Evolutionary conservation across 208 protist genomes (phyloP).

Genomic region (Trichomonas vaginalis): DNA sequence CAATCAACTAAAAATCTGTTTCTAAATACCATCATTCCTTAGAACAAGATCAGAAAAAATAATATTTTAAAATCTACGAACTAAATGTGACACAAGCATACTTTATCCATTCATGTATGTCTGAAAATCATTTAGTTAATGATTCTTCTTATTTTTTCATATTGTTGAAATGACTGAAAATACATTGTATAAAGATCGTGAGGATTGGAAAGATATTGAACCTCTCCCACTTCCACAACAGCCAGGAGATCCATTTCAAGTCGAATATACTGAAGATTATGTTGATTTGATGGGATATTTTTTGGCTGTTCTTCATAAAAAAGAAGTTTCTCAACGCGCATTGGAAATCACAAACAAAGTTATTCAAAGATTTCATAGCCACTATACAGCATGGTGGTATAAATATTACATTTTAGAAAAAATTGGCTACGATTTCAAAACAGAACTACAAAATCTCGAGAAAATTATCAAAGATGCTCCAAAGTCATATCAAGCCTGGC

Average conservation of each 20-base stretch:
- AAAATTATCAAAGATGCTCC: neutral
- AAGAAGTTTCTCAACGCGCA: neutral
- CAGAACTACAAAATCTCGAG: neutral
- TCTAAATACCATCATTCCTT: no score
- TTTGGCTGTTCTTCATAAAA: neutral
- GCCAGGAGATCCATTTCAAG: neutral
- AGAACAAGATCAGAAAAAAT: no score
- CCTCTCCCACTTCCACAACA: neutral
- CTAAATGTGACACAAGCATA: no score
- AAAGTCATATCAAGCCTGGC: neutral
- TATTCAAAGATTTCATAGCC: neutral
- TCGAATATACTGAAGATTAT: neutral
- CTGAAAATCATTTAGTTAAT: no score
- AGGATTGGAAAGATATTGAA: neutral
- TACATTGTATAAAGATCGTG: neutral
- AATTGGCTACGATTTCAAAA: neutral
- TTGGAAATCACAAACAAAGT: neutral
- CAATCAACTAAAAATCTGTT: no score
- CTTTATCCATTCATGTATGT: no score
- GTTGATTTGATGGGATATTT: conserved; percentile 10
- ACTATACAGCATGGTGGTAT: conserved; percentile 18
- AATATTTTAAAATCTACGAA: no score
- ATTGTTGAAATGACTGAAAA: neutral
- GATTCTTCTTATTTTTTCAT: no score
- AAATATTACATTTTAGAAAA: conserved; percentile 1